A percentile compares a stretch with the other conserved stretches of the same genome.
Evolutionary conservation across 805 yeast species (phyloP).

Genomic region (Saturnispora hagleri): DNA sequence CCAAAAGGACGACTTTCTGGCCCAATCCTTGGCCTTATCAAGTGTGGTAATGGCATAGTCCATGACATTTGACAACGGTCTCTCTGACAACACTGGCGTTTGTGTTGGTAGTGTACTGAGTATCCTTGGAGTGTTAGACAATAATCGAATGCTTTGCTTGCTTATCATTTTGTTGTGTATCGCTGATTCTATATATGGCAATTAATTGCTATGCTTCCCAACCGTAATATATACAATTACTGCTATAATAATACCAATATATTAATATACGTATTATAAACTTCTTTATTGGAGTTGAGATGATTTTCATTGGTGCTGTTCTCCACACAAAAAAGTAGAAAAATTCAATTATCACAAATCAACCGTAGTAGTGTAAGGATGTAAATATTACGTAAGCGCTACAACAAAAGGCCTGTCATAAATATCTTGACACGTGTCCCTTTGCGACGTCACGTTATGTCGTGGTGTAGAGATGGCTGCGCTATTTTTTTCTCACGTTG

Average conservation of each 20-base stretch:
- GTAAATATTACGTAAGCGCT: background rate
- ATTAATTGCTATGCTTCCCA: no score
- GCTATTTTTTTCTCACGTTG: no score
- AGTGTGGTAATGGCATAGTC: constrained; percentile 78
- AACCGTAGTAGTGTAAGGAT: background rate
- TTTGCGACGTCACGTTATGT: no score
- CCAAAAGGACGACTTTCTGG: constrained; percentile 87
- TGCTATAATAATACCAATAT: background rate
- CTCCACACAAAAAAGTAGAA: background rate
- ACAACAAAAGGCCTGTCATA: no score
- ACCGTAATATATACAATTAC: background rate
- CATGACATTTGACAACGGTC: constrained; percentile 48
- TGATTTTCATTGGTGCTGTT: background rate
- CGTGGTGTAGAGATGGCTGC: no score
- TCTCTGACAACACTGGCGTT: constrained; percentile 60
- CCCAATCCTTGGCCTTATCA: constrained; percentile 84
- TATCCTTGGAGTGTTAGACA: constrained; percentile 10
- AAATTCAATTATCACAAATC: background rate
- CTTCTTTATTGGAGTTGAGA: background rate
- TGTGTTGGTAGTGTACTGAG: constrained; percentile 53
- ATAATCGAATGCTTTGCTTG: constrained; percentile 1
- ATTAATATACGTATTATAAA: background rate
- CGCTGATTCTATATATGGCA: background rate
- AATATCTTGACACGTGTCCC: no score
- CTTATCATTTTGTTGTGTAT: background rate